A percentile compares a stretch with the other conserved stretches of the same genome.
Conservation (phyloP, 2,329 filamentous ascomycete genomes). For the Acrodontium crateriforme region DNA sequence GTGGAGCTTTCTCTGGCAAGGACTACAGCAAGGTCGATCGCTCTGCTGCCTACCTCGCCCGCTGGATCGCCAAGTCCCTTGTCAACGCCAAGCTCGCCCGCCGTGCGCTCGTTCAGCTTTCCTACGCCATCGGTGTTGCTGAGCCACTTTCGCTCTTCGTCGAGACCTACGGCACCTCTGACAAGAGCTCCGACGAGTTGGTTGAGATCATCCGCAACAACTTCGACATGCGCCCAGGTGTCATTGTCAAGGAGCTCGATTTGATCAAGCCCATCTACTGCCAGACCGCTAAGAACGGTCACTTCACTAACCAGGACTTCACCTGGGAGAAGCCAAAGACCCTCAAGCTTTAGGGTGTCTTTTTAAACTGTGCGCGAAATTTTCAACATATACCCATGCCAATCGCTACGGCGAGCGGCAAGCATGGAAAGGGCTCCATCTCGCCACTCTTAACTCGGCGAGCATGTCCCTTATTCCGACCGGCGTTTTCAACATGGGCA, state of each 20-base stretch:
- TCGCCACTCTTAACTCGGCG: neutral
- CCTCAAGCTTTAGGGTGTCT: slow-evolving; percentile 63
- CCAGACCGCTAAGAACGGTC: slow-evolving; percentile 98
- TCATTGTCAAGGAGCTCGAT: slow-evolving; percentile 95
- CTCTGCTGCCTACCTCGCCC: slow-evolving; percentile 89
- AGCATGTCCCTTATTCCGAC: too few relatives aligned
- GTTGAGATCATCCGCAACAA: slow-evolving; percentile 89
- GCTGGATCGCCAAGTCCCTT: slow-evolving; percentile 98
- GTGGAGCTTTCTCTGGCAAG: slow-evolving; percentile 99
- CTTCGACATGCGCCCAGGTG: slow-evolving; percentile 96
- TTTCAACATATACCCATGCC: neutral
- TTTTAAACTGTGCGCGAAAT: neutral
- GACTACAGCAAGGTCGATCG: slow-evolving; percentile 99
- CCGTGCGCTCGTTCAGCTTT: slow-evolving; percentile 91
- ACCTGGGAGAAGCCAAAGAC: slow-evolving; percentile 96
- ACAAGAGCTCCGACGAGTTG: slow-evolving; percentile 79
- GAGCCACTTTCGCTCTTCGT: slow-evolving; percentile 98
- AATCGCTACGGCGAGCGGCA: neutral
- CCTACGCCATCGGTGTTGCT: slow-evolving; percentile 96
- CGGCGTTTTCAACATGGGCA: too few relatives aligned
- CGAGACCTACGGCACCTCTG: slow-evolving; percentile 90
- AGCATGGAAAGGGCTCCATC: neutral
- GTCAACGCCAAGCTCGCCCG: slow-evolving; percentile 79
- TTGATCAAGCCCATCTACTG: slow-evolving; percentile 94
- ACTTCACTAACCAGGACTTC: slow-evolving; percentile 98